Evolutionary conservation across 192 early-diverging fungal genomes (phyloP), one percentile per base, ranked within the genome.

Genomic region (Coemansia sp.): DNA sequence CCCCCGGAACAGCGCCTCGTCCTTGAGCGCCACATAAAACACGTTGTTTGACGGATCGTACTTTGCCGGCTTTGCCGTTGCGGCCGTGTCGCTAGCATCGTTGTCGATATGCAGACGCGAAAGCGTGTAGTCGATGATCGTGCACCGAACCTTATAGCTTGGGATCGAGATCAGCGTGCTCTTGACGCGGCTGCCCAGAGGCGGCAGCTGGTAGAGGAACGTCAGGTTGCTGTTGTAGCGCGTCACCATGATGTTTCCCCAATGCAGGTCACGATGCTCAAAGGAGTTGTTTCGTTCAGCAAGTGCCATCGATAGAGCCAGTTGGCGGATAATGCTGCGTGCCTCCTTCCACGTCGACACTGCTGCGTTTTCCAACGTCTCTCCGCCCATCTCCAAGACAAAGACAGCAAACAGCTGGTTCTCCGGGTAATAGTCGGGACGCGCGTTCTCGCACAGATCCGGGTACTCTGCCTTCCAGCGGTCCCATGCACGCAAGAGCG

Each of bases 341-440:
- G 88, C 87, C 45, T 86, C 84, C 20, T 74, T 75, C 86, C 87
- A 93, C 30, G 81, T 84, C 64, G 76, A 71, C 19, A 82, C 71
- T 10, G 38, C 19, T 2, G 77, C 62, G 52, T 72, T 82, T 40
- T 84, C 82, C 28, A 96, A 78, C 45, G 90, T 88, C 42, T 83
- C 71, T 9, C 94, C 94, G 7, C 86, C 91, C 74, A 92, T 80
- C 14, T 84, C 86, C 28, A 94, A 70, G 6, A 91, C 70, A 56
- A 93, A 79, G 17, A 93, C 84, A 10, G 84, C 84, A 64, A 88
- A 93, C 3, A 92, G 77, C 70, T 94, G 94, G 41, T 82, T 78
- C 5, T 72, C 53, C 10, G 81, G 72, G 58, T 85, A 89, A 50
- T 81, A 85, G 68, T 91, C 88, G 4, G 93, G 93, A 22, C 89